Evolutionary conservation across 2,329 filamentous ascomycete genomes (phyloP), one percentile per base, ranked within the genome.

Genomic region (Alternaria postmessia): DNA sequence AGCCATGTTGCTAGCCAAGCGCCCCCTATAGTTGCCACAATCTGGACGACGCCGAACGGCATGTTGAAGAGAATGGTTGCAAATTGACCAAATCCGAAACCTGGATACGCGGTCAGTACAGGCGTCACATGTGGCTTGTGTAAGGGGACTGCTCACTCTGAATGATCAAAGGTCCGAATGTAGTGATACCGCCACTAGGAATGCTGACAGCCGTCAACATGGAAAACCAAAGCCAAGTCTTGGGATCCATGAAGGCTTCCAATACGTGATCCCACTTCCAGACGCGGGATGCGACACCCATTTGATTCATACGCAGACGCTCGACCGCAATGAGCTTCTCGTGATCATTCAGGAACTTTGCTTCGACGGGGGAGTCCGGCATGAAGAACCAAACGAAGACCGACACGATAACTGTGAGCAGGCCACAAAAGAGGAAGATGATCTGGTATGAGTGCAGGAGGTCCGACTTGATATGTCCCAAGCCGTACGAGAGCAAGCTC

Each of bases 341-440:
- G 14, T 85, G 79, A 4, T 84, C 81, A 0, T 77, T 80, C 2
- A 89, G 79, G 49, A 88, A 89, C 20, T 83, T 85, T 1, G 87
- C 83, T 22, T 85, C 82, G 68, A 88, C 83, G 0, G 88, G 88
- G 0, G 86, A 88, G 65, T 91, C 88, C 0, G 89, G 89, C 81
- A 91, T 87, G 52, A 85, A 83, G 18, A 84, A 59, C 43, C 56
- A 81, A 5, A 90, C 83, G 12, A 84, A 68, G 0, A 80, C 66
- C 2, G 84, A 81, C 60, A 84, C 86, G 1, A 81, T 74, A 6
- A 87, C 81, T 0, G 85, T 87, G 47, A 88, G 18, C 2, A 76
- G 65, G 51, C 75, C 75, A 43, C 75, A 76, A 57, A 78, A 76
- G 9, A 78, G 68, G 56, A 77, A 78, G 64, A 77, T 76, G 66